These are phyloP conservation scores for Paramecium bursaria DNA, from an alignment of 73 alveolate genomes.

Conservation along the genomic window DNA sequence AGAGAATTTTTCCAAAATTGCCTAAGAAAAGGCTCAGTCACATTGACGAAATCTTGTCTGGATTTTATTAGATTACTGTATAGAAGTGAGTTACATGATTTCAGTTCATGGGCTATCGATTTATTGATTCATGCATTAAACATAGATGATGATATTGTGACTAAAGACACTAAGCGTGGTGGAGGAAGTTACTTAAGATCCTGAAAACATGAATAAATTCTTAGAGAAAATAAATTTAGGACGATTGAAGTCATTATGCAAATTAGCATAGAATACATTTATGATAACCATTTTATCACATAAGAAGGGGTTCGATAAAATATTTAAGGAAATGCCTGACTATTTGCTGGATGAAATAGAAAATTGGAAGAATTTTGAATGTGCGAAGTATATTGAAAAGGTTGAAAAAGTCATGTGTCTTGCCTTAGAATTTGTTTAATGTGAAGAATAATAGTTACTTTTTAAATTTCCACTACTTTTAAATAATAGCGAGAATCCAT, in stretches of 20 bases:
- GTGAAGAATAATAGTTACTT: slow-evolving; percentile 4
- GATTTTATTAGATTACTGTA: slow-evolving; percentile 64
- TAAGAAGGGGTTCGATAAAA: slow-evolving; percentile 49
- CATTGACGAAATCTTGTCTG: slow-evolving; percentile 34
- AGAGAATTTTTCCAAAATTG: slow-evolving; percentile 56
- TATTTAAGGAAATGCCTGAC: slow-evolving; percentile 6
- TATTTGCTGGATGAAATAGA: slow-evolving; percentile 43
- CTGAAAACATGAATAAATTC: slow-evolving; percentile 27
- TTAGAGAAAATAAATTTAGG: slow-evolving; percentile 21
- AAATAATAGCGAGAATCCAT: slow-evolving; percentile 55
- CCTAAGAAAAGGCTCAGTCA: slow-evolving; percentile 53
- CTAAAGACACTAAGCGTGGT: slow-evolving; percentile 25
- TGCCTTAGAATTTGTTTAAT: slow-evolving; percentile 54
- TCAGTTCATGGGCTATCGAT: slow-evolving; percentile 53
- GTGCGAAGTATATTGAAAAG: slow-evolving; percentile 54
- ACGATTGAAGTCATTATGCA: slow-evolving; percentile 11
- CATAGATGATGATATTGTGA: slow-evolving; percentile 29
- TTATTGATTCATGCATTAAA: neutral
- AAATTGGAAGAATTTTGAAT: slow-evolving; percentile 51
- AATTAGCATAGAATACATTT: neutral
- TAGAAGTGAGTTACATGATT: slow-evolving; percentile 68
- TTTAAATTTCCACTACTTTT: slow-evolving; percentile 39
- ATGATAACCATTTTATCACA: slow-evolving; percentile 23
- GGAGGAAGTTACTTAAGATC: slow-evolving; percentile 49
- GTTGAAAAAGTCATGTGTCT: slow-evolving; percentile 59